These are phyloP conservation scores for Solanum bukasovii DNA, from an alignment of 257 asterid genomes.

Conservation along the genomic window DNA sequence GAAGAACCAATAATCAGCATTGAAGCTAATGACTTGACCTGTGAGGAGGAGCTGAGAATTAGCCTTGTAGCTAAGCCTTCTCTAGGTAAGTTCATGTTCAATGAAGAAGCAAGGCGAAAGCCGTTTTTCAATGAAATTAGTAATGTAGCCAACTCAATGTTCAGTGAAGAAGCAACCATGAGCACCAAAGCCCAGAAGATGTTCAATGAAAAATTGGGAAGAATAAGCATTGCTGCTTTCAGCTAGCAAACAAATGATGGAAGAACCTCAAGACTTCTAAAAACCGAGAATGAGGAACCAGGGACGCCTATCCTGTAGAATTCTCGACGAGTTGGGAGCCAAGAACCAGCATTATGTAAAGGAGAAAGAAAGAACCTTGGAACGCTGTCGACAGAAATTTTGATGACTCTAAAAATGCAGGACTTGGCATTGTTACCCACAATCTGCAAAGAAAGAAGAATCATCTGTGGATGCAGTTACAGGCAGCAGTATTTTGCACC, in stretches of 20 bases:
- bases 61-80: neutral
- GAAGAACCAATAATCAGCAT: neutral
- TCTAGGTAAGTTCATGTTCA: neutral
- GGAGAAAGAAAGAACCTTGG: neutral
- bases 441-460: conserved; percentile 10
- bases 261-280: neutral
- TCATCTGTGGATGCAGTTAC: neutral
- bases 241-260: neutral
- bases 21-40: neutral
- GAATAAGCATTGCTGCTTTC: neutral
- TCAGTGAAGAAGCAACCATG: neutral
- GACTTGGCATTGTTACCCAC: conserved; percentile 21
- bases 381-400: conserved; percentile 10
- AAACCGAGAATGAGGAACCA: neutral
- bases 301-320: neutral
- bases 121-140: neutral
- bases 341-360: neutral
- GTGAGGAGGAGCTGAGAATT: conserved; percentile 4
- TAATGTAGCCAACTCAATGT: neutral
- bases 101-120: neutral
- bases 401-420: conserved; percentile 28
- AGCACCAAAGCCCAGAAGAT: neutral
- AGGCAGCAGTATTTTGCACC: neutral
- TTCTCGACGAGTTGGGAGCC: neutral
- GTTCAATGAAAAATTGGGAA: neutral